Conservation (phyloP, 768 basidiomycete genomes). For the Candolleomyces efflorescens region DNA sequence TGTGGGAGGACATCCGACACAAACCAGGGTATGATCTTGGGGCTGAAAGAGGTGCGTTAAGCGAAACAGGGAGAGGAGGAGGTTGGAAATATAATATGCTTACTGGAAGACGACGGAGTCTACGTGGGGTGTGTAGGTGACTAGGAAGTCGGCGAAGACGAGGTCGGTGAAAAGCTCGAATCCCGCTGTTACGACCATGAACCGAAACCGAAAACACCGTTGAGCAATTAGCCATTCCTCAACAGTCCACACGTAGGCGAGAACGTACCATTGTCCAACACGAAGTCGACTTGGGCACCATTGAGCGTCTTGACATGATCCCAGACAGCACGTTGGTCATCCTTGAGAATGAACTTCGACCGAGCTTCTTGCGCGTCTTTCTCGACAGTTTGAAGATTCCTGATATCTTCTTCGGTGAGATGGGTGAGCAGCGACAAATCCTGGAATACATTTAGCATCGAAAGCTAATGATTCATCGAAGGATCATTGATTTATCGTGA, state of each 20-base stretch:
- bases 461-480: neutral
- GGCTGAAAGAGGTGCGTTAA: conserved; percentile 41
- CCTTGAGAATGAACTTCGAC: conserved; percentile 75
- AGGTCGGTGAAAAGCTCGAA: conserved; percentile 96
- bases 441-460: conserved; percentile 29
- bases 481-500: neutral
- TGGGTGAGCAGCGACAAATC: conserved; percentile 91
- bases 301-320: conserved; percentile 54
- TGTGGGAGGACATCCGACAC: conserved; percentile 90
- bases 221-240: too few relatives aligned
- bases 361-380: conserved; percentile 75
- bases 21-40: conserved; percentile 96
- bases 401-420: conserved; percentile 77
- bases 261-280: conserved; percentile 82
- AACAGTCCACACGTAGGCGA: neutral
- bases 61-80: neutral
- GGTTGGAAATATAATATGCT: conserved; percentile 23
- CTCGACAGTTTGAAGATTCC: conserved; percentile 77
- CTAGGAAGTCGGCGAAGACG: conserved; percentile 88
- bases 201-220: conserved; percentile 3
- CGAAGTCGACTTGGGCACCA: conserved; percentile 68
- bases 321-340: conserved; percentile 81
- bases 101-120: conserved; percentile 88
- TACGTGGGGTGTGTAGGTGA: conserved; percentile 84
- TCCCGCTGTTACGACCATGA: too few relatives aligned